Evolutionary conservation across 2,329 filamentous ascomycete genomes (phyloP).

Genomic region (Aspergillus luchuensis): DNA sequence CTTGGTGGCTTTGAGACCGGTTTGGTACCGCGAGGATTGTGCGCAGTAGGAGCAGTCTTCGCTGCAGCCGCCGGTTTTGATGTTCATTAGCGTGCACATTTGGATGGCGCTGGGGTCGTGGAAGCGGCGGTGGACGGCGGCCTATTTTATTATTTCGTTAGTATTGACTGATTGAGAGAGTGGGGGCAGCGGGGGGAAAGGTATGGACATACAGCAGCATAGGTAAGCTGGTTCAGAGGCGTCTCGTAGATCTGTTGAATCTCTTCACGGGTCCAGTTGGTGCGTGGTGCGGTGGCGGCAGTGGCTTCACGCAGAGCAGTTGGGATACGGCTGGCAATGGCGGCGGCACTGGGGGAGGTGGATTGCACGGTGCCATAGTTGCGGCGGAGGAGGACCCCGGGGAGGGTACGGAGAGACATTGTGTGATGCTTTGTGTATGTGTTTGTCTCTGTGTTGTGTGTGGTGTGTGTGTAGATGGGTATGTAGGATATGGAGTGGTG

Average conservation of each 20-base stretch:
- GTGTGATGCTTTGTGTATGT: background rate
- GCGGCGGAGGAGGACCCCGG: constrained; percentile 30
- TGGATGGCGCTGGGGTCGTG: constrained; percentile 82
- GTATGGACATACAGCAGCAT: constrained; percentile 76
- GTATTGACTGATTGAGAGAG: too few species aligned
- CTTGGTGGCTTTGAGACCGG: constrained; percentile 77
- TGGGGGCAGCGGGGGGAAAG: too few species aligned
- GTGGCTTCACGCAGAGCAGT: constrained; percentile 40
- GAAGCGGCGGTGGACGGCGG: constrained; percentile 77
- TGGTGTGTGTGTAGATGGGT: background rate
- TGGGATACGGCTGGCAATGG: constrained; percentile 35
- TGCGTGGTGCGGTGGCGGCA: constrained; percentile 55
- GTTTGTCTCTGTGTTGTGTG: background rate
- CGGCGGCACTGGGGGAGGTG: constrained; percentile 30
- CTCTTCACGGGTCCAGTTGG: constrained; percentile 79
- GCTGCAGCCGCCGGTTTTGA: constrained; percentile 89
- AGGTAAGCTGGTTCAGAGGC: constrained; percentile 76
- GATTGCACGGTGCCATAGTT: constrained; percentile 46
- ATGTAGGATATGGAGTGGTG: background rate
- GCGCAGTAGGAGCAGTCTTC: constrained; percentile 94
- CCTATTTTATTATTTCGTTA: too few species aligned
- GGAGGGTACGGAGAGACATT: constrained; percentile 36
- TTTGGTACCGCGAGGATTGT: constrained; percentile 77
- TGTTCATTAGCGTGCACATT: constrained; percentile 94
- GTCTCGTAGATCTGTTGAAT: constrained; percentile 80